Evolutionary conservation across 2,329 filamentous ascomycete genomes (phyloP).

Genomic region (Kalaharituber pfeilii): DNA sequence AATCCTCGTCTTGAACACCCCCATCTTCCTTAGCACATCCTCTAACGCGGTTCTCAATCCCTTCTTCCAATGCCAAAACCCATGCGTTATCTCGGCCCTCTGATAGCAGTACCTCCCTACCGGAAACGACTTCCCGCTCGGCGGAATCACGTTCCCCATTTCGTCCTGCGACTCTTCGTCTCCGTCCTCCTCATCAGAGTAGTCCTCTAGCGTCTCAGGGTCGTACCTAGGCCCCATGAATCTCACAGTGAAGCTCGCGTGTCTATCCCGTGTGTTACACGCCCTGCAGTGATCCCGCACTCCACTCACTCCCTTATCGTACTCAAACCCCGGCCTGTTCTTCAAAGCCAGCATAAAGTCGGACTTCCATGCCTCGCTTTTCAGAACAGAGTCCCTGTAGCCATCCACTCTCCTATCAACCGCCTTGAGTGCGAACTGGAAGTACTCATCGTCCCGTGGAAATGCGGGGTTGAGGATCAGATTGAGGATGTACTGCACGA

Average conservation of each 20-base stretch:
- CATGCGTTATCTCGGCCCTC: neutral
- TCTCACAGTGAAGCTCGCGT: neutral
- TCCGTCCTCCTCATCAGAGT: neutral
- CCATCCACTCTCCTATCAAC: neutral
- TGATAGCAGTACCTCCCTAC: neutral
- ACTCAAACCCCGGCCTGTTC: neutral
- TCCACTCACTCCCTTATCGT: neutral
- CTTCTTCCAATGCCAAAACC: slow-evolving; percentile 1
- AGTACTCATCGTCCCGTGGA: neutral
- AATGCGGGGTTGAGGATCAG: neutral
- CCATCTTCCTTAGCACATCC: neutral
- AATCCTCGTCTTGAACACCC: neutral
- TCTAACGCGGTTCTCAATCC: neutral
- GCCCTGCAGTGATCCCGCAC: neutral
- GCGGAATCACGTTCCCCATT: neutral
- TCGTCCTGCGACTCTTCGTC: neutral
- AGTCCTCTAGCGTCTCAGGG: neutral
- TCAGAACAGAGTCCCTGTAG: neutral
- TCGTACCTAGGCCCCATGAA: neutral
- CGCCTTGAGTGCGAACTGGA: neutral
- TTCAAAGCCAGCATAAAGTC: neutral
- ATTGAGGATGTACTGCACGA: neutral
- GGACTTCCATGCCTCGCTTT: neutral
- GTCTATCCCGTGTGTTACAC: neutral
- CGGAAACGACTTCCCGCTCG: neutral